phyloP scores from a whole-genome alignment of 495 filamentous ascomycete species.

The Hypoxylon rickii region DNA sequence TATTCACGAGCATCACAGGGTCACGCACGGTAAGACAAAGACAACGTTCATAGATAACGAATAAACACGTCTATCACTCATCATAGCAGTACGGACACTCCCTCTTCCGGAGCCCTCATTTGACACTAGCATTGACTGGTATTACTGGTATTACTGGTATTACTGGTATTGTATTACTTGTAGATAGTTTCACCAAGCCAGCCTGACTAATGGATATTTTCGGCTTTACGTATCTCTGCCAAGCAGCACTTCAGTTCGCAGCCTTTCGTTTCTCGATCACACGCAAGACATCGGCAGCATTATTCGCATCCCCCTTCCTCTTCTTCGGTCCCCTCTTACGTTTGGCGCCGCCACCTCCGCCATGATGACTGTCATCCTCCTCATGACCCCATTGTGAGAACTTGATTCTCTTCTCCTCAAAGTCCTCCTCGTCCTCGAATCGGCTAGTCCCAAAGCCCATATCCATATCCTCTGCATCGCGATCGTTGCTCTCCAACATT shows the following conservation, averaged over 20 bases:
- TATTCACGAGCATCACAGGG: too few species aligned
- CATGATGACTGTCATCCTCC: slow-evolving; percentile 56
- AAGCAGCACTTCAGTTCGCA: slow-evolving; percentile 11
- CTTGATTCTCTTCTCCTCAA: slow-evolving; percentile 62
- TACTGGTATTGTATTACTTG: too few species aligned
- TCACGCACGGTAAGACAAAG: too few species aligned
- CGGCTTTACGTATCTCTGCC: background rate
- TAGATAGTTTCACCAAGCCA: too few species aligned
- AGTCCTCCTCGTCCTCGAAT: slow-evolving; percentile 78
- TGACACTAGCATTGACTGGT: too few species aligned
- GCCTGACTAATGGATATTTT: too few species aligned
- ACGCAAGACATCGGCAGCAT: slow-evolving; percentile 75
- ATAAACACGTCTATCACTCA: too few species aligned
- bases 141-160: too few species aligned
- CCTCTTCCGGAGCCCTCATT: too few species aligned
- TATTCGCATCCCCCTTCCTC: slow-evolving; percentile 83
- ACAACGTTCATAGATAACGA: too few species aligned
- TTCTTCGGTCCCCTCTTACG: slow-evolving; percentile 85
- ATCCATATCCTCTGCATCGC: slow-evolving; percentile 92
- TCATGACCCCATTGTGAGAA: slow-evolving; percentile 67
- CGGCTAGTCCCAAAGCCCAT: slow-evolving; percentile 89
- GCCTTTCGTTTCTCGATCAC: slow-evolving; percentile 70
- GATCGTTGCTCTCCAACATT: slow-evolving; percentile 74
- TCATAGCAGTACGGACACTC: too few species aligned
- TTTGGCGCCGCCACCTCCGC: slow-evolving; percentile 56